Evolutionary conservation across 768 basidiomycete species (phyloP), one percentile per base, ranked within the genome.

Genomic region (Boletus coccyginus): DNA sequence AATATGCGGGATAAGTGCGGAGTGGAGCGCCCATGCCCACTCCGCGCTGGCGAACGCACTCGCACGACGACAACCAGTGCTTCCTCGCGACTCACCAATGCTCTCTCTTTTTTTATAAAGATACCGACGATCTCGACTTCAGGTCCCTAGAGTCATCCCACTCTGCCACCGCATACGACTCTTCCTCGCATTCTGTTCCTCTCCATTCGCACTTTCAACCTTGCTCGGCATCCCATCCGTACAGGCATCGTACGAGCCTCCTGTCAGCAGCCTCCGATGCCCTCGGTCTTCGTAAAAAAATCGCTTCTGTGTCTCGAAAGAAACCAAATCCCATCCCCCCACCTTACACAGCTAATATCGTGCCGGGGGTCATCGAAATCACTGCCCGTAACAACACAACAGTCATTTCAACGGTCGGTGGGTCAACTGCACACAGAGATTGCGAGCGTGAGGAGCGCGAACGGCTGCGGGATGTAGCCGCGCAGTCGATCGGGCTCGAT

Each of bases 351-450:
- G 71, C 66, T 50, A 76, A 77, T 21, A 68, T 86, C 41, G 73
- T 87, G 49, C 82, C 87, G 17, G 87, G 82, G 39, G 86, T 91
- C 48, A 87, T 92, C 54, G 88, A 92, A 67, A 90, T 92, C 48
- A 78, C 73, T 46, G 82, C 81, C 10, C 75, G 70, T 72, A 55
- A 64, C 50, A 58, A 62, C 55, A 50, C 60, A 1, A 56, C 57
- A 1, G 27, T 64, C 50, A 59, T 66, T 27, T 46, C 69, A 6
- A 48, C 56, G 0, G 4, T 62, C 3, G 45, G 72, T 45, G 73
- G 76, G 5, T 41, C 64, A 19, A 52, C 47, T 9, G 31, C 65
- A 3, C 62, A 65, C 50, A 59, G 14, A 46, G 83, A 88, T 59
- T 80, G 76, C 44, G 90, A 92, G 63, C 77, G 81, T 46, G 85